phyloP scores from a whole-genome alignment of 129 eudicot genomes.

The Ambrosia artemisiifolia region DNA sequence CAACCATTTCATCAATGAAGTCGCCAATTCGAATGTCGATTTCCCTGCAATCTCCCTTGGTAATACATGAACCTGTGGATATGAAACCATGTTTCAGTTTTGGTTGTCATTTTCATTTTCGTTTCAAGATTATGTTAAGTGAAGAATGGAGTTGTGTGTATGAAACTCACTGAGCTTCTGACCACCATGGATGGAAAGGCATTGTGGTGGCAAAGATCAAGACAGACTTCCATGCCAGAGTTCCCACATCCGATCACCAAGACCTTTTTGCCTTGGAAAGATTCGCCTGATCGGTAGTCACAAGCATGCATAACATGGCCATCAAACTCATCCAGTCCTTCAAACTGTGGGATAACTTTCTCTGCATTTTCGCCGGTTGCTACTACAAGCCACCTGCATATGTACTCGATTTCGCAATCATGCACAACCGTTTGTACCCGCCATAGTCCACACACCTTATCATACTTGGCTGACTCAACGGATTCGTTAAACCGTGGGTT shows the following conservation, averaged over 20 bases:
- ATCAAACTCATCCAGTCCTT: conserved; percentile 59
- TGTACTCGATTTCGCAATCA: conserved; percentile 57
- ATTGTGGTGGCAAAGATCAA: conserved; percentile 81
- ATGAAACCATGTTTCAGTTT: background rate
- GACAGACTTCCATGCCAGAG: conserved; percentile 95
- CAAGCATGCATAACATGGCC: conserved; percentile 88
- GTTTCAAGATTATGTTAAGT: background rate
- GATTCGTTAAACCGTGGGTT: conserved; percentile 68
- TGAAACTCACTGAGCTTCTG: conserved; percentile 75
- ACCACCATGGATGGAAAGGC: conserved; percentile 82
- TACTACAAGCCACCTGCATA: conserved; percentile 95
- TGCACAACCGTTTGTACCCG: conserved; percentile 38
- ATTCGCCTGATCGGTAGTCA: conserved; percentile 75
- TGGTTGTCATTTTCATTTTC: too few relatives aligned
- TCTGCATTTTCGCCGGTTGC: conserved; percentile 97
- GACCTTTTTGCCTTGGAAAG: conserved; percentile 51
- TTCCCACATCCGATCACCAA: conserved; percentile 95
- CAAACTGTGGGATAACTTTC: conserved; percentile 71
- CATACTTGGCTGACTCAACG: conserved; percentile 72
- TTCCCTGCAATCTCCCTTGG: conserved; percentile 76
- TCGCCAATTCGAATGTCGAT: conserved; percentile 77
- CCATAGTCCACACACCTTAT: conserved; percentile 81
- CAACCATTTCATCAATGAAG: conserved; percentile 59
- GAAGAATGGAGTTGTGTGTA: background rate
- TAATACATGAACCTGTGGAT: conserved; percentile 74